Conservation (phyloP, 2,329 filamentous ascomycete species). For the Phoma sp. region DNA sequence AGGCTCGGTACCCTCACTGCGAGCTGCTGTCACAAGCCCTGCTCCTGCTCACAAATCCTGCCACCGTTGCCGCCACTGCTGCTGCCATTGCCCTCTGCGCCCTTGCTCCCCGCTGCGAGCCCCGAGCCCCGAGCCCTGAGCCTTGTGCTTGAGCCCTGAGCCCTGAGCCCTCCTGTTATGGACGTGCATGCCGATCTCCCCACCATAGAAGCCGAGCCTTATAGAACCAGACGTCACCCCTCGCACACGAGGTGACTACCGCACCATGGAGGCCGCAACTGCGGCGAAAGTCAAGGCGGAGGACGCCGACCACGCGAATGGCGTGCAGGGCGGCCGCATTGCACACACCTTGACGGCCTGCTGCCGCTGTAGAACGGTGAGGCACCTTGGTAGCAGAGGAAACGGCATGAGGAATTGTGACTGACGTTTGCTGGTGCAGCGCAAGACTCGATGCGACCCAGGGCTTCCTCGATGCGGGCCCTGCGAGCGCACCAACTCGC, state of each 20-base stretch:
- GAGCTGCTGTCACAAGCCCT: constrained; percentile 6
- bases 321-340: constrained; percentile 61
- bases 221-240: constrained; percentile 13
- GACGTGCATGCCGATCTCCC: constrained; percentile 29
- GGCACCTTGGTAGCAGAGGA: neutral
- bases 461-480: constrained; percentile 88
- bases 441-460: constrained; percentile 95
- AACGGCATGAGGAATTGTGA: neutral
- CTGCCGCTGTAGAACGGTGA: constrained; percentile 78
- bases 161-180: constrained; percentile 18
- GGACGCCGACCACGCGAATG: constrained; percentile 28
- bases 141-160: no score
- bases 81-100: neutral
- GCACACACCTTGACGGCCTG: constrained; percentile 82
- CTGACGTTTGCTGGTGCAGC: constrained; percentile 57
- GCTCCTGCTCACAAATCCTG: neutral
- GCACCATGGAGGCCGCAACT: constrained; percentile 32
- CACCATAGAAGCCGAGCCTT: constrained; percentile 20
- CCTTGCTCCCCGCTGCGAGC: neutral
- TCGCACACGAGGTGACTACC: constrained; percentile 13
- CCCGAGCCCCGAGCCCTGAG: no score
- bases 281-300: constrained; percentile 27
- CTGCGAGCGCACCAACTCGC: constrained; percentile 88
- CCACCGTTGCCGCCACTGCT: constrained; percentile 9
- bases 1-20: constrained; percentile 10